Percentiles rank a stretch among this genome's conserved stretches.
Evolutionary conservation across 345 rosid species (phyloP).

Genomic region (Populus alba): DNA sequence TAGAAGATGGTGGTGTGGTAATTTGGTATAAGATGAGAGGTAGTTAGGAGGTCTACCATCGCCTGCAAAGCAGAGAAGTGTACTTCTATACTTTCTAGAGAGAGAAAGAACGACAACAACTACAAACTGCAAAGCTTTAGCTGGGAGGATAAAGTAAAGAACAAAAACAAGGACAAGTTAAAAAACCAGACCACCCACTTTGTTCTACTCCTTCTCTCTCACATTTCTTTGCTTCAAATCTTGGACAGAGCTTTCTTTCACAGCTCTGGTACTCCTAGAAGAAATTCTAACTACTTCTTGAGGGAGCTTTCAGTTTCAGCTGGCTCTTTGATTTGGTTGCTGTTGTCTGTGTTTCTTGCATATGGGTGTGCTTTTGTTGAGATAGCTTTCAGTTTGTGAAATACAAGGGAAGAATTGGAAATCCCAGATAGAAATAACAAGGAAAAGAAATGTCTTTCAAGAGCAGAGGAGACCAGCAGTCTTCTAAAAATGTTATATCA

Average conservation of each 20-base stretch:
- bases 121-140: neutral
- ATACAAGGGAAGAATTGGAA: neutral
- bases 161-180: neutral
- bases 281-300: neutral
- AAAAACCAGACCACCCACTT: neutral
- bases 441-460: constrained; percentile 49
- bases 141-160: neutral
- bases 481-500: constrained; percentile 50
- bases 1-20: constrained; percentile 17
- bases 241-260: neutral
- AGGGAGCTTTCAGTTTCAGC: neutral
- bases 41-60: constrained; percentile 50
- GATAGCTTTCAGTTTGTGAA: constrained; percentile 15
- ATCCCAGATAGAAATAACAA: neutral
- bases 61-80: constrained; percentile 38
- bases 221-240: neutral
- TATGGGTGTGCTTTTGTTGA: constrained; percentile 17
- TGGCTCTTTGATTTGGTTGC: constrained; percentile 13
- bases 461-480: constrained; percentile 57
- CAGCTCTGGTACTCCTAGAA: neutral
- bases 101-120: neutral
- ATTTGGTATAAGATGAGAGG: constrained; percentile 13
- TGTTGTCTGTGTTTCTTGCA: constrained; percentile 3
- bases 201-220: neutral
- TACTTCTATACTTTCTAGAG: neutral